phyloP scores from a whole-genome alignment of 805 yeast species.

The Metschnikowia lunata region DNA sequence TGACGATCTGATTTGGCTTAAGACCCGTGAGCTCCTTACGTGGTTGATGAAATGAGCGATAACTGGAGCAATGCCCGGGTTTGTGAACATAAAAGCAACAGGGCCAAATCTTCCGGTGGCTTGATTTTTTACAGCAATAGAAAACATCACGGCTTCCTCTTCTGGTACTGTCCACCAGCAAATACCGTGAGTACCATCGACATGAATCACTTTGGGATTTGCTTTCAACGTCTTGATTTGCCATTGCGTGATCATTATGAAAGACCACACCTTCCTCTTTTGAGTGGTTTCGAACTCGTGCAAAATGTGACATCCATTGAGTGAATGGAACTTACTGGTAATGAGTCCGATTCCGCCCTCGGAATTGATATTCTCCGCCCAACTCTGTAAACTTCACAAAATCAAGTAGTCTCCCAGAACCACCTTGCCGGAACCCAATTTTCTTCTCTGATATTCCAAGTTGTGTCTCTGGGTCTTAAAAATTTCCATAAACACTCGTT shows the following conservation, averaged over 20 bases:
- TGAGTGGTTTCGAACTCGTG: not conserved
- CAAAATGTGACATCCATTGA: not conserved
- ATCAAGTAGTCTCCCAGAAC: not conserved
- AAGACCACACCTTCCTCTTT: not conserved
- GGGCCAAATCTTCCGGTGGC: not conserved
- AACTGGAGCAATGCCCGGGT: not conserved
- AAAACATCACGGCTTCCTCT: not conserved
- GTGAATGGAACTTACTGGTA: not conserved
- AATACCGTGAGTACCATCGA: not conserved
- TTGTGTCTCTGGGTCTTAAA: not conserved
- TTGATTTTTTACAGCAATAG: not conserved
- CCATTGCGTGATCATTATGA: not conserved
- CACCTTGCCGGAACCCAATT: not conserved
- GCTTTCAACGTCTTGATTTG: not conserved
- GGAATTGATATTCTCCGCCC: not conserved
- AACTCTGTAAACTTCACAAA: not conserved
- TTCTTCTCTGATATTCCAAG: not conserved
- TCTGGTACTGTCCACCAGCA: not conserved
- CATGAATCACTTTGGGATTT: not conserved
- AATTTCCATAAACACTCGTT: not conserved
- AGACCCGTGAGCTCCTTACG: not conserved
- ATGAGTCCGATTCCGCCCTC: not conserved
- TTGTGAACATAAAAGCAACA: not conserved
- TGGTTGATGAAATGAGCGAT: not conserved
- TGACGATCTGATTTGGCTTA: not conserved